Evolutionary conservation across 148 eudicot species (phyloP), one percentile per base, ranked within the genome.

Genomic region (Vaccinium myrtillus): DNA sequence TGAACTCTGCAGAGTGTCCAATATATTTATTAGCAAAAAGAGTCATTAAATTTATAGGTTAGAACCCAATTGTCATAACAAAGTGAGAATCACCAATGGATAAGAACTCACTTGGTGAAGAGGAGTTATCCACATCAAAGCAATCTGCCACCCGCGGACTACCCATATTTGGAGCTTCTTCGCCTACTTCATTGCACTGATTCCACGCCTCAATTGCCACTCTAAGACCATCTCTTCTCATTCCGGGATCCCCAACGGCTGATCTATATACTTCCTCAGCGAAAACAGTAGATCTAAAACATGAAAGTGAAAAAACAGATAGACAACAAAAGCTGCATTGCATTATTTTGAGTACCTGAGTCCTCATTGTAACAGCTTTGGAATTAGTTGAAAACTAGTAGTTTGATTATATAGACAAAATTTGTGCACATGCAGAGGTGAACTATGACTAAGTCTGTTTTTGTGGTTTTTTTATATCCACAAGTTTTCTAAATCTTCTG

Each of bases 141-240:
- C 90, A 88, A 80, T 88, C 89, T 4, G 87, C 90, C 5, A 9
- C 16, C 69, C 90, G 63, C 0, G 90, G 90, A 85, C 90, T 88
- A 5, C 87, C 90, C 90, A 88, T 88, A 46, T 21, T 23, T 9
- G 87, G 90, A 36, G 86, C 87, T 83, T 88, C 90, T 63, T 88
- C 84, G 18, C 70, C 77, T 14, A 88, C 90, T 63, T 88, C 90
- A 67, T 88, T 88, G 82, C 90, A 88, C 30, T 85, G 86, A 69
- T 88, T 88, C 87, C 87, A 88, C 19, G 90, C 85, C 63, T 88
- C 90, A 12, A 88, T 83, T 5, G 87, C 90, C 46, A 88, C 84
- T 85, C 90, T 75, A 0, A 88, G 87, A 18, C 79, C 75, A 56
- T 85, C 87, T 78, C 90, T 85, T 76, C 78, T 85, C 90, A 88